Base-by-base conservation (phyloP, 768 basidiomycete species). In the Termitomyces sp. region DNA sequence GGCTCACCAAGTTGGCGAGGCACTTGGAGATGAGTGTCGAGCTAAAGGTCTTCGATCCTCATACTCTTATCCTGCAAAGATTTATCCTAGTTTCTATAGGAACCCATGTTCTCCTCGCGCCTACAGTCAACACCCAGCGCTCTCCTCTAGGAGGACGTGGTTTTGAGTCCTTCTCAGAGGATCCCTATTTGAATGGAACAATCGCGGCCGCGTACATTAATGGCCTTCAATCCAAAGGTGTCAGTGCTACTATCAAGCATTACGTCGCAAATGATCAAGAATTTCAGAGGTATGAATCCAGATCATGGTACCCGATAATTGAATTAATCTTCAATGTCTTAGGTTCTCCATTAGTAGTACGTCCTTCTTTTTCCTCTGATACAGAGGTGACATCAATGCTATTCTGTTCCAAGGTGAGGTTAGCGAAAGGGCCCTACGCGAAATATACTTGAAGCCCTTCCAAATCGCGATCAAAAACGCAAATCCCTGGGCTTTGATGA, bases 131-230 rank as follows among this genome's bases (percentile, higher is more conserved):
- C 66, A 88, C 81, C 28, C 85, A 85, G 62, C 78, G 87, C n/a
- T 83, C 80, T 7, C 83, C 82, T 28, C 72, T 84, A 6, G 82
- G 83, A 36, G 83, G 84, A 7, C 78, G 82, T 51, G 75, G 79
- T 28, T 89, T 88, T 65, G 87, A 88, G 65, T 84, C 82, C 13
- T 87, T 86, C 68, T 81, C 84, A 4, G 86, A 87, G 70, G 86
- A 88, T 68, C 85, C 86, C 16, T 75, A 78, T 58, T 67, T 86
- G 50, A 81, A 80, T 54, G 85, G 82, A 7, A 81, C 74, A 9
- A 79, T 86, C 54, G 85, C 87, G 2, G 79, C 84, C 1, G 80
- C 83, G 3, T 89, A 86, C 66, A 81, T 88, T 60, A 81, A 87
- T 52, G 87, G 87, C 32, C 64, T 89, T 11, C 87, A 89, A 62